A percentile compares a stretch with the other conserved stretches of the same genome.
Conservation (phyloP, 331 rosid species). For the Pyracantha coccinea region DNA sequence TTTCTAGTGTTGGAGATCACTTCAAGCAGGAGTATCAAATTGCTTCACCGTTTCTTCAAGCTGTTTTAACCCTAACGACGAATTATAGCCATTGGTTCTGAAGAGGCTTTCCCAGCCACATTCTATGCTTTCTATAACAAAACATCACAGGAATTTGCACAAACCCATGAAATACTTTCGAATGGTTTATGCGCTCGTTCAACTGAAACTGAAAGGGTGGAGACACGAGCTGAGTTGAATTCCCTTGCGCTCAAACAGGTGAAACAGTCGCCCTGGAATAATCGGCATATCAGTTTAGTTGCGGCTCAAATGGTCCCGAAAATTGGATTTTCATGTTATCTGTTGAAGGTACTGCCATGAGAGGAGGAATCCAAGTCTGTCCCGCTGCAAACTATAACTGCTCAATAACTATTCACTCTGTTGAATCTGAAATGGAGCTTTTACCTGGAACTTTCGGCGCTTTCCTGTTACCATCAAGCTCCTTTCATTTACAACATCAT, state of each 20-base stretch:
- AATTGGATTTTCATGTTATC: not conserved
- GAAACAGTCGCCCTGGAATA: not conserved
- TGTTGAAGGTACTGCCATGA: not conserved
- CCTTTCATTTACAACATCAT: conserved; percentile 5
- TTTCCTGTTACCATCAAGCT: conserved; percentile 9
- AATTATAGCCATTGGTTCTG: too few relatives aligned
- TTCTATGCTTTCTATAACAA: too few relatives aligned
- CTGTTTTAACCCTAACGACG: too few relatives aligned
- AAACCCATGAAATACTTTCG: too few relatives aligned
- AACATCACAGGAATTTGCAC: too few relatives aligned
- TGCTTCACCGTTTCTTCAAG: too few relatives aligned
- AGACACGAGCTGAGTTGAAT: not conserved
- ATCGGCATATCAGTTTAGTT: not conserved
- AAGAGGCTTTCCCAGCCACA: too few relatives aligned
- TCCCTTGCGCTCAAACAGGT: not conserved
- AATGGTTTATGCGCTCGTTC: too few relatives aligned
- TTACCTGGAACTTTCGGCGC: not conserved
- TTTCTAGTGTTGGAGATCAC: too few relatives aligned
- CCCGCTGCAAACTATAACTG: not conserved
- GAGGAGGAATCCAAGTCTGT: not conserved
- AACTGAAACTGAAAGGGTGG: too few relatives aligned
- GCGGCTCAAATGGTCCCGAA: not conserved
- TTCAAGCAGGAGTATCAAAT: too few relatives aligned
- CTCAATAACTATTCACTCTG: not conserved
- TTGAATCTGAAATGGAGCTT: conserved; percentile 1